Base-by-base conservation (phyloP, 2,329 filamentous ascomycete species). In the Talaromyces islandicus region DNA sequence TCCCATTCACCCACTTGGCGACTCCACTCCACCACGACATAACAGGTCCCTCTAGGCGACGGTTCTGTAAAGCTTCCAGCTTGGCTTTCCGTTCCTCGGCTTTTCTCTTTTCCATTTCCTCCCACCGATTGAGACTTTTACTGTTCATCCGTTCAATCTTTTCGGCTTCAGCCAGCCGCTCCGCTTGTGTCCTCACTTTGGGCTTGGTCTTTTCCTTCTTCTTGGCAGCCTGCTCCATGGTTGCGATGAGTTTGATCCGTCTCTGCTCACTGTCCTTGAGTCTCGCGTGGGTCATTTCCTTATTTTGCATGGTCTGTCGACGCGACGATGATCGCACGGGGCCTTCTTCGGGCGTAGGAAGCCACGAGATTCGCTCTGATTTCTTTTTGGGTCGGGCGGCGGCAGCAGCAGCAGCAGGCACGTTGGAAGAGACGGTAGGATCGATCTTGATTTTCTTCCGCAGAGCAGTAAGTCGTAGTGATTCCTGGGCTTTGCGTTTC, bases 1-100 rank as follows among this genome's bases (percentile, higher is more conserved):
- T 89, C 25, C 88, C 89, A 68, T 91, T 88, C 59, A 88, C 82
- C 83, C 91, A 93, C 67, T 90, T 85, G 35, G 90, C 90, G 64
- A 91, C 84, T n/a, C 93, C 94, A 73, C 92, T 97, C 88, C 92
- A 97, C 73, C 90, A 93, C 2, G 90, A 91, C 48, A 97, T 87
- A 11, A 97, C 91, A 0, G 94, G 91, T 0, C 94, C 94, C 58
- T 93, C 88, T 9, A 97, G 82, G 56, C 89, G 91, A 54, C 92
- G 86, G 71, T 92, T 91, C 68, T 96, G 90, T 66, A 97, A 80
- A 14, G 93, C 94, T 43, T 93, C 92, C 54, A 97, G 80, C 75
- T 89, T 93, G 46, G 87, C 89, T 64, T 86, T 84, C 63, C 93
- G 84, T 70, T 96, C 90, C 68, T 93, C 91, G 65, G 92, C 89